A percentile compares a stretch with the other conserved stretches of the same genome.
phyloP scores from a whole-genome alignment of 805 yeast species.

The Saturnispora hagleri region DNA sequence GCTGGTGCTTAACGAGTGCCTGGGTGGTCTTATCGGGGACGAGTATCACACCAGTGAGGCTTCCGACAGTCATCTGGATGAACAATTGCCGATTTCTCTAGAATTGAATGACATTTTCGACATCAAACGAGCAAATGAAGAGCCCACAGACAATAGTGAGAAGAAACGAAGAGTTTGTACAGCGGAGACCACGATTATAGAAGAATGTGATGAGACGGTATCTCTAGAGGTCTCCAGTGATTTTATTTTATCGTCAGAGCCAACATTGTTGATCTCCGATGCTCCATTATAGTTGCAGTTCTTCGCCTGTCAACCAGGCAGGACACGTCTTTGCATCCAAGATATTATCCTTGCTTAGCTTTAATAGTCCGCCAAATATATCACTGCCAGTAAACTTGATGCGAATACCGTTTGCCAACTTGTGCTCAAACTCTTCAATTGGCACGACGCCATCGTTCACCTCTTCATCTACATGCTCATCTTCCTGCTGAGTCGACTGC shows the following conservation, averaged over 20 bases:
- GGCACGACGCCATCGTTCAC: slow-evolving; percentile 43
- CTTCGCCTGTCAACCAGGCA: slow-evolving; percentile 73
- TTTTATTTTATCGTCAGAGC: background rate
- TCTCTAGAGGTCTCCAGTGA: background rate
- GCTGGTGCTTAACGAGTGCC: background rate
- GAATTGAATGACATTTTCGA: background rate
- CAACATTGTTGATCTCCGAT: background rate
- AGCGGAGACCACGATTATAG: background rate
- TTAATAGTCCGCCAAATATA: slow-evolving; percentile 71
- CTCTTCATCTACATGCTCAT: slow-evolving; percentile 8
- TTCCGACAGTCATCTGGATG: background rate
- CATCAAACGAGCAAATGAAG: background rate
- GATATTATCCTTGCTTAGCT: slow-evolving; percentile 41
- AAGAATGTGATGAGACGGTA: background rate
- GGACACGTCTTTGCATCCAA: slow-evolving; percentile 54
- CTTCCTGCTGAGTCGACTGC: slow-evolving; percentile 6
- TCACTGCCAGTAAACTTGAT: slow-evolving; percentile 53
- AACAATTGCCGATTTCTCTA: background rate
- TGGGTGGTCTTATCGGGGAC: background rate
- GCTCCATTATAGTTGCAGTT: slow-evolving; percentile 16
- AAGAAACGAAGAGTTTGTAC: background rate
- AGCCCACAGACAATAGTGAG: background rate
- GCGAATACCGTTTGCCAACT: slow-evolving; percentile 21
- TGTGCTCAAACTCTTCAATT: slow-evolving; percentile 41
- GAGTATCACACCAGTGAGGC: background rate